These are phyloP conservation scores for Rhynchosporium graminicola DNA, from an alignment of 2,329 filamentous ascomycete species.

Conservation along the genomic window DNA sequence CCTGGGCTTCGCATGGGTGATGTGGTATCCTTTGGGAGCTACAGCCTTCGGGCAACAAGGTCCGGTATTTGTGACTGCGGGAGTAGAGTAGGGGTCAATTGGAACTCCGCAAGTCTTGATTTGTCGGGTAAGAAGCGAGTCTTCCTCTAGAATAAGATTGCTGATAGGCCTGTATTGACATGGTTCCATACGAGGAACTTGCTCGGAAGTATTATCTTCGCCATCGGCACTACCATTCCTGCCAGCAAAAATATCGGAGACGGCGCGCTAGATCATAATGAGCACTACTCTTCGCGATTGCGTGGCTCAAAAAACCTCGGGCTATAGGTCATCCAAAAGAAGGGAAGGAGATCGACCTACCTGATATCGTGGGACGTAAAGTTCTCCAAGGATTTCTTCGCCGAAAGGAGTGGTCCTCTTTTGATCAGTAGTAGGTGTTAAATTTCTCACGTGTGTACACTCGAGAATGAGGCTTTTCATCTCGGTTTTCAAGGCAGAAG, in stretches of 20 bases:
- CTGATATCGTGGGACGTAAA: neutral
- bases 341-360: neutral
- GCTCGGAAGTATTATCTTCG: no score
- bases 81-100: neutral
- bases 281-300: neutral
- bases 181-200: neutral
- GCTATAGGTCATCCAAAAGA: no score
- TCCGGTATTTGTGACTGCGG: neutral
- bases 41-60: neutral
- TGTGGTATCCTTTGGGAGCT: neutral
- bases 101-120: neutral
- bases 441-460: neutral
- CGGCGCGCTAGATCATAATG: neutral
- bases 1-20: neutral
- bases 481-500: neutral
- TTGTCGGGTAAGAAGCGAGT: neutral
- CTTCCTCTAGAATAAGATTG: neutral
- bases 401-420: slow-evolving; percentile 5
- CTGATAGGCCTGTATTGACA: neutral
- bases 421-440: neutral
- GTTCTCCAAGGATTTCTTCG: slow-evolving; percentile 4
- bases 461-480: neutral
- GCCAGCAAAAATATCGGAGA: neutral
- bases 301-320: no score
- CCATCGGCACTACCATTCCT: neutral